Evolutionary conservation across 2,329 filamentous ascomycete species (phyloP), one percentile per base, ranked within the genome.

Genomic region (Paracamarosporium sp.): DNA sequence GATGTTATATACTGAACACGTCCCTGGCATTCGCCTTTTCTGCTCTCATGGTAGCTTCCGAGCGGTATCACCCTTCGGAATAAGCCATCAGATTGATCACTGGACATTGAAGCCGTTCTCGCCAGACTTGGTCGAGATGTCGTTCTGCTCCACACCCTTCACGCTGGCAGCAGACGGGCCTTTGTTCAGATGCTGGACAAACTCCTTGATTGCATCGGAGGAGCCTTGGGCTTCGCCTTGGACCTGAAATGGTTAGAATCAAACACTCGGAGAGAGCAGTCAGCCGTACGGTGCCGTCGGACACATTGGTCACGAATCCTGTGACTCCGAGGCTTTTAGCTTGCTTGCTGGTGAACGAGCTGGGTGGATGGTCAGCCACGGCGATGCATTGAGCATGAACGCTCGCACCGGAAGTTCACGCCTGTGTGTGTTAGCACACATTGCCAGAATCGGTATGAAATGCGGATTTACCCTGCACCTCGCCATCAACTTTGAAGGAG

Each of bases 171-270:
- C 82, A 1, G 82, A 80, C 0, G 93, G 93, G 0, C 94, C 94
- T 51, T 86, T 84, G 68, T 92, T 85, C 45, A 97, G 80, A 61
- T 92, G 88, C 65, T 89, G 86, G 33, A 96, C 79, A 63, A 97
- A 90, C 54, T 87, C 85, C 51, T 87, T 78, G 25, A 98, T 74
- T 2, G 83, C 78, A 0, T 86, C 83, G 1, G 88, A 82, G 1
- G 85, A 82, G 28, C 92, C 93, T 74, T 98, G 94, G 5, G 89
- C 93, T 78, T 97, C 93, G 25, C 94, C 94, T 71, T 92, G 87
- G 45, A 98, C 93, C 92, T 97, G 64, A 4, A 11, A 27, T 30
- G 22, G 31, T 70, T 33, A 72, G 60, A 36, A 38, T 30, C 15
- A 40, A 48, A 5, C 15, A 11, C 12, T 11, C 4, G 9, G 24